These are phyloP conservation scores for Rhynchospora pubera DNA, from an alignment of 176 grass and related monocot genomes.

Conservation along the genomic window DNA sequence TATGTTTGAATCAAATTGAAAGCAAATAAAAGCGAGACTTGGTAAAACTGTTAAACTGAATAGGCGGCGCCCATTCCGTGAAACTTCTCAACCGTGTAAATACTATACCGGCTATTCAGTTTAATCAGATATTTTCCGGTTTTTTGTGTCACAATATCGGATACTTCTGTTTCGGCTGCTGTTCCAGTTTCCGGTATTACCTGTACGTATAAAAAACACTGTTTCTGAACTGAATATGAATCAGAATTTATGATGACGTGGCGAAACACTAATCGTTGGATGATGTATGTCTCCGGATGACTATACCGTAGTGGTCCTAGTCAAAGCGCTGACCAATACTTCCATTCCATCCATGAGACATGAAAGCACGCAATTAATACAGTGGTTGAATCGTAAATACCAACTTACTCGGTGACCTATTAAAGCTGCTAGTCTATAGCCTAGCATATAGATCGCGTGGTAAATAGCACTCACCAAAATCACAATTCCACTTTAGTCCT, in stretches of 20 bases:
- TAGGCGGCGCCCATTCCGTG: too few species aligned
- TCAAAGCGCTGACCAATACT: constrained; percentile 15
- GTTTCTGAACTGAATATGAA: not conserved
- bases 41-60: too few species aligned
- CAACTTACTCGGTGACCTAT: not conserved
- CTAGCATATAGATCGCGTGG: constrained; percentile 1
- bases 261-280: not conserved
- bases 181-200: too few species aligned
- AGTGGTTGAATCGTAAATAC: constrained; percentile 12
- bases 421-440: not conserved
- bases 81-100: too few species aligned
- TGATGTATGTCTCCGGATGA: not conserved
- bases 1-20: not conserved
- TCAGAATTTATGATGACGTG: not conserved
- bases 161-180: too few species aligned
- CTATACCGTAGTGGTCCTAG: not conserved
- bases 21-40: too few species aligned
- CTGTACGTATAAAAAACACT: too few species aligned
- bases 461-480: not conserved
- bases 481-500: not conserved
- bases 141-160: too few species aligned
- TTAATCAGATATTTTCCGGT: too few species aligned
- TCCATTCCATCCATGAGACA: too few species aligned
- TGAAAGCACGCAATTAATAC: not conserved
- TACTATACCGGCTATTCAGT: too few species aligned